Percentiles rank a stretch among this genome's conserved stretches.
Conservation (phyloP, 2,329 filamentous ascomycete genomes). For the Pseudocercospora vitis region DNA sequence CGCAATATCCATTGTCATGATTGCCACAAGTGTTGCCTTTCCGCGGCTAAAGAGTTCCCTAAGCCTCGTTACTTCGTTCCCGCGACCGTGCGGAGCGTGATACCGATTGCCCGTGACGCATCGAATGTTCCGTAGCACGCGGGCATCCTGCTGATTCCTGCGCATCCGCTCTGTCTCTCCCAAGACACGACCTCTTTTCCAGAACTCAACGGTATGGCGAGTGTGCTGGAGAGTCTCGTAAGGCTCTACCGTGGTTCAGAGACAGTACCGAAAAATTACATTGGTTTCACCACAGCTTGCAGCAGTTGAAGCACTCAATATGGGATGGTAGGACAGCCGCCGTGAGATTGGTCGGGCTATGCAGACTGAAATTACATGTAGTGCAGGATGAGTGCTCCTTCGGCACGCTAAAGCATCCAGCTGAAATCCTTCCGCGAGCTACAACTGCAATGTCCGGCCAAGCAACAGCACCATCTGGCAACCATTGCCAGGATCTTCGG, state of each 20-base stretch:
- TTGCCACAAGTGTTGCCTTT: no score
- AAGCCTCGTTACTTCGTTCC: no score
- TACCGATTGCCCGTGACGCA: background rate
- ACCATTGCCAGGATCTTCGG: slow-evolving; percentile 2
- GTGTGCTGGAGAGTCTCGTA: no score
- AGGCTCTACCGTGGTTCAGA: background rate
- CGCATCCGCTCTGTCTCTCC: background rate
- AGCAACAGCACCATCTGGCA: background rate
- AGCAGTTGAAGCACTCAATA: background rate
- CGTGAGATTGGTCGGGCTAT: background rate
- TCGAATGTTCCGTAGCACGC: slow-evolving; percentile 1
- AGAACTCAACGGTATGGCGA: no score
- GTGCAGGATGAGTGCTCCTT: background rate
- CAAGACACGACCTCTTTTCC: background rate
- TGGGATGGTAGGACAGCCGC: background rate
- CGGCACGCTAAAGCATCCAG: background rate
- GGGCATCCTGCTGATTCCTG: background rate
- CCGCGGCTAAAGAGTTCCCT: no score
- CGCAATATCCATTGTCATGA: no score
- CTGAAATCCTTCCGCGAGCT: slow-evolving; percentile 1
- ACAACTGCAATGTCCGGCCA: slow-evolving; percentile 1
- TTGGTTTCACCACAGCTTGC: background rate
- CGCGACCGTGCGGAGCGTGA: background rate
- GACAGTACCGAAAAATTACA: background rate
- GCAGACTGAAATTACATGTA: slow-evolving; percentile 1